Base-by-base conservation (phyloP, 495 filamentous ascomycete genomes). In the Trichoderma reesei region DNA sequence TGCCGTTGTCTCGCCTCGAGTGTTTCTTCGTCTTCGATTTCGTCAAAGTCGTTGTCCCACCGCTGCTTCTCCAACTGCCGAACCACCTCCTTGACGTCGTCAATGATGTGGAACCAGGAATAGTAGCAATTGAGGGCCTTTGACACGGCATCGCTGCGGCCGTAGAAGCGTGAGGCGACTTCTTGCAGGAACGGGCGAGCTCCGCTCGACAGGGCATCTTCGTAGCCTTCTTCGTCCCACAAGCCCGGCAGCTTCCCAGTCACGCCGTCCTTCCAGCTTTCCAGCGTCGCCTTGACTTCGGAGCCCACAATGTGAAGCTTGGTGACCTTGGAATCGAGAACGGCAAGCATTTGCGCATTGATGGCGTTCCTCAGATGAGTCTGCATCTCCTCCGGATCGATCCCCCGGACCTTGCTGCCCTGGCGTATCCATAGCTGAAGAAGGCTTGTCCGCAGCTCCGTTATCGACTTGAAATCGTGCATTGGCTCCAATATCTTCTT, bases 1-100 rank as follows among this genome's bases (percentile, higher is more conserved):
- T 85, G 73, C 3, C 78, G 76, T 37, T 88, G 82, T 41, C 86
- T 76, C 31, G 83, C 80, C 65, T 92, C 86, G 41, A 88, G 80
- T 1, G 87, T 84, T 41, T 88, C 83, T 51, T 92, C 87, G 46
- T 92, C 90, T 42, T 89, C 87, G 16, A 85, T 81, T 60, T 88
- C 86, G 38, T 94, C 87, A 14, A 90, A 74, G 39, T 91, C 83
- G 64, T 92, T 88, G 31, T 88, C 85, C 88, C 91, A 96, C 63
- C 82, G 83, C 38, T 83, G 81, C 11, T 83, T 80, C 64, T 79
- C 84, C 51, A 97, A 77, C 26, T 84, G 82, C 36, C 87, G 83
- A 37, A 95, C 83, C 13, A 86, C 79, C 14, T 76, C 74, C 11
- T 79, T 79, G 3, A 87, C 79, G 56, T 82, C 80, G 60, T 86